Evolutionary conservation across 768 basidiomycete species (phyloP).

Genomic region (Leccinellum albellum): DNA sequence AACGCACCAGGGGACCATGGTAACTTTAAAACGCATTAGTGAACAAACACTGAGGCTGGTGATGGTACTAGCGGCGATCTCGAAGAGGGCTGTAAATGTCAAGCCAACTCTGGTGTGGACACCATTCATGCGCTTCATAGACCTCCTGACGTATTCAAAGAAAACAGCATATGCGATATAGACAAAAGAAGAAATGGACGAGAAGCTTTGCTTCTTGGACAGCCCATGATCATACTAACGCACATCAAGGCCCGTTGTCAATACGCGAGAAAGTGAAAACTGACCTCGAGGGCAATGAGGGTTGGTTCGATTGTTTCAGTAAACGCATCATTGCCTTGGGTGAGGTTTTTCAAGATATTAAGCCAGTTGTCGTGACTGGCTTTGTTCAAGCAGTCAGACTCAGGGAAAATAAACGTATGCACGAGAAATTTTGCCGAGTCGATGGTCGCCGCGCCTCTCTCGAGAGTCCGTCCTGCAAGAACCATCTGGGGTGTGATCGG

Average conservation of each 20-base stretch:
- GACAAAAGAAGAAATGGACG: slow-evolving; percentile 65
- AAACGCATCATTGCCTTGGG: slow-evolving; percentile 35
- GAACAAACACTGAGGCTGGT: slow-evolving; percentile 93
- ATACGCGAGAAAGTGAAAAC: slow-evolving; percentile 8
- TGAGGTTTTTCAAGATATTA: slow-evolving; percentile 46
- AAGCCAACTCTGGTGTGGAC: slow-evolving; percentile 91
- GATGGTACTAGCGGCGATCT: slow-evolving; percentile 88
- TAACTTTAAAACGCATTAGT: slow-evolving; percentile 81
- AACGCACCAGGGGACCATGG: slow-evolving; percentile 83
- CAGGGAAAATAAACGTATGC: slow-evolving; percentile 79
- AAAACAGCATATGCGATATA: slow-evolving; percentile 77
- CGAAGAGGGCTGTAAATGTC: slow-evolving; percentile 89
- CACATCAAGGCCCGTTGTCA: slow-evolving; percentile 7
- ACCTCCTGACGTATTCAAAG: slow-evolving; percentile 69
- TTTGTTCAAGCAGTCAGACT: slow-evolving; percentile 63
- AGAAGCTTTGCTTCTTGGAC: slow-evolving; percentile 45
- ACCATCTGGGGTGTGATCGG: slow-evolving; percentile 72
- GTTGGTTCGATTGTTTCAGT: slow-evolving; percentile 41
- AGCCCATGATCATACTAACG: slow-evolving; percentile 51
- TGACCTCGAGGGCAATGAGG: slow-evolving; percentile 45
- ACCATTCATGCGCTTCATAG: slow-evolving; percentile 71
- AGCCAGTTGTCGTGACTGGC: slow-evolving; percentile 64
- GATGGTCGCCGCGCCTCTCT: slow-evolving; percentile 47
- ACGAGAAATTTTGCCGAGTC: slow-evolving; percentile 71
- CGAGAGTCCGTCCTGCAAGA: slow-evolving; percentile 60